These are phyloP conservation scores for Pseudopithomyces maydicus DNA, from an alignment of 2,329 filamentous ascomycete genomes.

Conservation along the genomic window DNA sequence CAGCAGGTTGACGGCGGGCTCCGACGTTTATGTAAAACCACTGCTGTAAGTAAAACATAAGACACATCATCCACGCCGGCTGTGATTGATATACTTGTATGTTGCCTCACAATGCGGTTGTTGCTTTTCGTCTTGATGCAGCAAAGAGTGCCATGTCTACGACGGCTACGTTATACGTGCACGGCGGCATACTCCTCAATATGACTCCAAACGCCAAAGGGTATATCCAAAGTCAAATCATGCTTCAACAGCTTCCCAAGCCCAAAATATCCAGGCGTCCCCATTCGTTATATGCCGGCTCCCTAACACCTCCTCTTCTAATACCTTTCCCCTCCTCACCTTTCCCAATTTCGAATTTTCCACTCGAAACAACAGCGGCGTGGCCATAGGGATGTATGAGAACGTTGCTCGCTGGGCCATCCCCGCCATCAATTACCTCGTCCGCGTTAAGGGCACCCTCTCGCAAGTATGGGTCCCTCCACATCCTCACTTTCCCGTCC, in stretches of 20 bases:
- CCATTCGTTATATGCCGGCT: conserved; percentile 22
- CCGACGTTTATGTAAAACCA: not conserved
- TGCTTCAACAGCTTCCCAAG: conserved; percentile 11
- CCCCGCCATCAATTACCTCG: conserved; percentile 25
- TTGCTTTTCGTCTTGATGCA: not conserved
- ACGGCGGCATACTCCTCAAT: not conserved
- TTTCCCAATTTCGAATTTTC: conserved; percentile 12
- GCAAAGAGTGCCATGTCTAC: not conserved
- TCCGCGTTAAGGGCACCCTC: conserved; percentile 46
- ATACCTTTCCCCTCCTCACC: conserved; percentile 3
- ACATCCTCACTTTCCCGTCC: conserved; percentile 58
- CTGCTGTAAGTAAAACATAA: too few relatives aligned
- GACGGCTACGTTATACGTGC: not conserved
- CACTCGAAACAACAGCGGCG: conserved; percentile 31
- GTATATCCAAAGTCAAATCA: not conserved
- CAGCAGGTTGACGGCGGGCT: not conserved
- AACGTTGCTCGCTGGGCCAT: conserved; percentile 25
- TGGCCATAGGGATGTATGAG: conserved; percentile 30
- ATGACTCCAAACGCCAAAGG: not conserved
- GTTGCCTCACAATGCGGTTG: too few relatives aligned
- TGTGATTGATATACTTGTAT: too few relatives aligned
- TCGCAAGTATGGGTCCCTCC: conserved; percentile 36
- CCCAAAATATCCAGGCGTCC: conserved; percentile 33
- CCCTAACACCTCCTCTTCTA: conserved; percentile 15
- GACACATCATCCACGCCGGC: too few relatives aligned